These are phyloP conservation scores for Colletotrichum neosansevieriae DNA, from an alignment of 2,329 filamentous ascomycete species.

Conservation along the genomic window DNA sequence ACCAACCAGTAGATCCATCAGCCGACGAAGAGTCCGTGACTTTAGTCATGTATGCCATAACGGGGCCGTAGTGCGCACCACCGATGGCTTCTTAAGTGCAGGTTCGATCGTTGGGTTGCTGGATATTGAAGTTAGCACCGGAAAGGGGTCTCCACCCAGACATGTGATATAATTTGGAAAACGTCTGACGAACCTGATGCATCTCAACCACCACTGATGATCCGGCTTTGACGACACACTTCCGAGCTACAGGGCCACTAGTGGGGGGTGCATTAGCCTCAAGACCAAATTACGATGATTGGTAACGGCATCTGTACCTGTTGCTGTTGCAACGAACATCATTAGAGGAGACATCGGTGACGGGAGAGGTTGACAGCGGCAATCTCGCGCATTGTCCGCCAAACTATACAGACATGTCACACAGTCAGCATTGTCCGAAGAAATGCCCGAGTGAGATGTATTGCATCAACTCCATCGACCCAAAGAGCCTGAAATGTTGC, in stretches of 20 bases:
- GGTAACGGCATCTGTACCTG: neutral
- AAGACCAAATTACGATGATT: too few species aligned
- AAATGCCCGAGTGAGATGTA: constrained; percentile 43
- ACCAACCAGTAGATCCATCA: constrained; percentile 59
- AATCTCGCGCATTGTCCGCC: constrained; percentile 36
- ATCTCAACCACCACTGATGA: constrained; percentile 58
- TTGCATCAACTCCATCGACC: constrained; percentile 54
- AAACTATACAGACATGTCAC: constrained; percentile 42
- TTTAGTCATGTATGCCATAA: constrained; percentile 61
- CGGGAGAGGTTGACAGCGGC: constrained; percentile 53
- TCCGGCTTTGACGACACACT: constrained; percentile 59
- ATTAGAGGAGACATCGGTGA: constrained; percentile 53
- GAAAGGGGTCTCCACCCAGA: too few species aligned
- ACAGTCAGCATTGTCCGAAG: constrained; percentile 2
- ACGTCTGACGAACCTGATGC: constrained; percentile 53
- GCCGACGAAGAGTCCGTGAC: constrained; percentile 60
- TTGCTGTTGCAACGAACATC: constrained; percentile 58
- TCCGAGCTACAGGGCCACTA: constrained; percentile 50
- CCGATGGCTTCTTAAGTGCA: constrained; percentile 63
- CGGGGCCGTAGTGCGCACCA: constrained; percentile 64
- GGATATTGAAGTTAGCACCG: neutral
- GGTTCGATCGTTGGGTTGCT: constrained; percentile 55
- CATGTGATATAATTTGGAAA: neutral
- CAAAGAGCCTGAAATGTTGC: constrained; percentile 65
- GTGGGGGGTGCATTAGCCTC: too few species aligned